Evolutionary conservation across 2,329 filamentous ascomycete species (phyloP).

Genomic region (Sarocladiaceae sp.): DNA sequence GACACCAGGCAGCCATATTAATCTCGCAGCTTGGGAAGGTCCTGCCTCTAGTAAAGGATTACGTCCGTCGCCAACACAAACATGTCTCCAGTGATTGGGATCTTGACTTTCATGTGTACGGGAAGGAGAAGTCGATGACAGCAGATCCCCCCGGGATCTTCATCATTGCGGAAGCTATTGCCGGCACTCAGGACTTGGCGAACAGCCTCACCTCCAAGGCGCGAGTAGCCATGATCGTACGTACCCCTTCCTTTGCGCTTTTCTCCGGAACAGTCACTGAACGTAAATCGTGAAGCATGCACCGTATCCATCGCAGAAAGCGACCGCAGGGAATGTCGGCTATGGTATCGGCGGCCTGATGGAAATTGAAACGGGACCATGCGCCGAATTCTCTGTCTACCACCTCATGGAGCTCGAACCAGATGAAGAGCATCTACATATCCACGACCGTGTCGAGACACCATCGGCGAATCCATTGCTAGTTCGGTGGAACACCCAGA

Average conservation of each 20-base stretch:
- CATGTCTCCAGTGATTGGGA: conserved; percentile 12
- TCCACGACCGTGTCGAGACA: not conserved
- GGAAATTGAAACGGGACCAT: conserved; percentile 26
- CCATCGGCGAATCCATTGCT: no score
- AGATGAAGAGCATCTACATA: conserved; percentile 16
- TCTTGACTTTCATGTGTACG: conserved; percentile 33
- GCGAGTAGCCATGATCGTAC: conserved; percentile 22
- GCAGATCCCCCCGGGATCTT: conserved; percentile 23
- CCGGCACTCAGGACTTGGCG: conserved; percentile 36
- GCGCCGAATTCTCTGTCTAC: conserved; percentile 39
- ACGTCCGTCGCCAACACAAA: conserved; percentile 9
- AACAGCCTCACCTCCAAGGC: conserved; percentile 25
- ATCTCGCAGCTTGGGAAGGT: conserved; percentile 30
- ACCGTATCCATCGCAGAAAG: conserved; percentile 43
- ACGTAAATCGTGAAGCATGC: conserved; percentile 27
- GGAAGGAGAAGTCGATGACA: conserved; percentile 16
- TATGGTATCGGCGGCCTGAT: conserved; percentile 22
- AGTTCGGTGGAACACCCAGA: not conserved
- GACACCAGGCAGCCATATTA: conserved; percentile 16
- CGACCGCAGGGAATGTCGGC: conserved; percentile 45
- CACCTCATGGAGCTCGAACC: conserved; percentile 38
- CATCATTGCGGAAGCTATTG: conserved; percentile 40
- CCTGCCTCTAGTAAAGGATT: conserved; percentile 17
- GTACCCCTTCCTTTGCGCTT: conserved; percentile 16
- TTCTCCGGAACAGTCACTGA: not conserved